Evolutionary conservation across 2,329 filamentous ascomycete species (phyloP).

Genomic region (Penicillium capsulatum): DNA sequence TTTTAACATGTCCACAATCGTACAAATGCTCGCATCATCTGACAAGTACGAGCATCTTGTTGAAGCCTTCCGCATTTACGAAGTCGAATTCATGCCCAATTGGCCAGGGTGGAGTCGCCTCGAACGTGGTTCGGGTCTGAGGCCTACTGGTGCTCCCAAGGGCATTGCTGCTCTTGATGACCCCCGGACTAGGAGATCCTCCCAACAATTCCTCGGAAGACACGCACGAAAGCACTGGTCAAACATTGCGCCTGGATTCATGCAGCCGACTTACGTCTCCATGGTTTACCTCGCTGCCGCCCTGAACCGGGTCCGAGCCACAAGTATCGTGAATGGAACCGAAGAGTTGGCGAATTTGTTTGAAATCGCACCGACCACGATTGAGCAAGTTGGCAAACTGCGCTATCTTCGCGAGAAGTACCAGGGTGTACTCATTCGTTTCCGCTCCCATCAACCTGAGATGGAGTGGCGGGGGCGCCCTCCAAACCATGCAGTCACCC

Average conservation of each 20-base stretch:
- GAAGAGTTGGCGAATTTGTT: conserved; percentile 28
- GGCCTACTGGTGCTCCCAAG: conserved; percentile 27
- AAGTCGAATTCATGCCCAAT: conserved; percentile 69
- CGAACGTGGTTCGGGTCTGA: conserved; percentile 30
- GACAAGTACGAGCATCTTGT: conserved; percentile 52
- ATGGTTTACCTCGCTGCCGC: conserved; percentile 43
- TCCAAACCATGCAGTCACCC: not conserved
- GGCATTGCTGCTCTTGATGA: conserved; percentile 34
- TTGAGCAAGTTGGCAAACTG: conserved; percentile 36
- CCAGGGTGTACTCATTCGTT: conserved; percentile 40
- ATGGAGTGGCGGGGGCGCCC: conserved; percentile 1
- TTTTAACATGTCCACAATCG: conserved; percentile 74
- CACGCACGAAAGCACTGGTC: conserved; percentile 32
- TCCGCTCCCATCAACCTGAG: conserved; percentile 26
- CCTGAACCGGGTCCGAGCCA: conserved; percentile 35
- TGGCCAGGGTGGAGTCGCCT: conserved; percentile 68
- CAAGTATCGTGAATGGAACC: conserved; percentile 33
- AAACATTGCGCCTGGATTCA: conserved; percentile 37
- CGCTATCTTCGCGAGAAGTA: conserved; percentile 40
- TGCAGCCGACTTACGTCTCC: conserved; percentile 44
- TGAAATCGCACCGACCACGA: conserved; percentile 33
- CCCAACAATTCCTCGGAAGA: conserved; percentile 29
- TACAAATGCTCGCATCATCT: conserved; percentile 62
- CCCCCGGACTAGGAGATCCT: conserved; percentile 8
- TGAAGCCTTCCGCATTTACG: conserved; percentile 67